These are phyloP conservation scores for Pythium utonaiense DNA, from an alignment of 352 stramenopile species.

Conservation along the genomic window DNA sequence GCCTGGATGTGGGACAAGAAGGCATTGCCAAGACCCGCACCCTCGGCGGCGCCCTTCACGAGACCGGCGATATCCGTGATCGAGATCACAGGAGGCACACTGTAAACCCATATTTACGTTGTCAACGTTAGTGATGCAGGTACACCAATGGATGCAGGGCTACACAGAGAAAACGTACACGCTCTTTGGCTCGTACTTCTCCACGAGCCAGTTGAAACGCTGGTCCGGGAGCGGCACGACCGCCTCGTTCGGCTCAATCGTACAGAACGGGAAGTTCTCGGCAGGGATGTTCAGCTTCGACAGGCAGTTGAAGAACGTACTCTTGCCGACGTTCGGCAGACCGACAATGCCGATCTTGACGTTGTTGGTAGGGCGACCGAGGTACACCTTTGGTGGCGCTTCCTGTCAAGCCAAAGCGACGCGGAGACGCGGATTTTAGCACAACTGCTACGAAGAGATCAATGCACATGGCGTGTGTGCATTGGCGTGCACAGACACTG, in stretches of 20 bases:
- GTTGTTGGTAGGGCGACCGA: constrained; percentile 88
- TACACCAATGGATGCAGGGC: not conserved
- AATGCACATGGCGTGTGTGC: not conserved
- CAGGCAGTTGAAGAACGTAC: constrained; percentile 99
- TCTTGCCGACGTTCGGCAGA: constrained; percentile 99
- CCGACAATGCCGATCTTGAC: constrained; percentile 99
- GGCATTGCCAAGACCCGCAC: constrained; percentile 88
- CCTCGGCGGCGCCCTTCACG: constrained; percentile 96
- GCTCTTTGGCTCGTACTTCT: constrained; percentile 51
- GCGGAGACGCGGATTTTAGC: not conserved
- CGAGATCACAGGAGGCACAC: constrained; percentile 95
- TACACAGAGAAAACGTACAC: constrained; percentile 9
- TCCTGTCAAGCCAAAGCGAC: constrained; percentile 12
- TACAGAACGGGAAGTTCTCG: constrained; percentile 97
- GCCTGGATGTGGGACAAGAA: constrained; percentile 92
- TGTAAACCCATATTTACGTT: constrained; percentile 9
- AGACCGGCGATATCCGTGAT: constrained; percentile 99
- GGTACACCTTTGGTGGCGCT: constrained; percentile 58
- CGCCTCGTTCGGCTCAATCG: constrained; percentile 98
- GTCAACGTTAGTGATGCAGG: not conserved
- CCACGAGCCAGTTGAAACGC: constrained; percentile 98
- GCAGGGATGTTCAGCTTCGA: constrained; percentile 91
- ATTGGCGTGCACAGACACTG: not conserved
- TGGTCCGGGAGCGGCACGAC: constrained; percentile 96
- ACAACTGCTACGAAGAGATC: not conserved